Conservation (phyloP, 345 rosid species). For the Euphorbia pulcherrima region DNA sequence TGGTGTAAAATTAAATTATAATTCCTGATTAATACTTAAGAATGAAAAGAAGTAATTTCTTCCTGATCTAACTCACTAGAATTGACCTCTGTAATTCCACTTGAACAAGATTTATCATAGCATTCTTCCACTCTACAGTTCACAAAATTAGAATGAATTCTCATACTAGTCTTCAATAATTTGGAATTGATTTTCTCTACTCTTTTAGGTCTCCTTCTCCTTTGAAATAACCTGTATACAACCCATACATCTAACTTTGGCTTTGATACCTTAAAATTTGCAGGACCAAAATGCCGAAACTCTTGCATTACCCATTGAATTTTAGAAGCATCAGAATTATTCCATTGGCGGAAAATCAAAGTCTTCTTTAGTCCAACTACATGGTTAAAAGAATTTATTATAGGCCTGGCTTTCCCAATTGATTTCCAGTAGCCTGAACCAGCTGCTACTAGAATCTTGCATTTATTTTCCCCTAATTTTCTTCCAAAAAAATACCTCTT, state of each 20-base stretch:
- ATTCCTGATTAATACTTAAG: slow-evolving; percentile 19
- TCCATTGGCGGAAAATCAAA: slow-evolving; percentile 43
- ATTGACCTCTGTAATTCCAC: slow-evolving; percentile 36
- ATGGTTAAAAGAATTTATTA: slow-evolving; percentile 38
- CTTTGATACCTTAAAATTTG: slow-evolving; percentile 33
- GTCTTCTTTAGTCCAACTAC: slow-evolving; percentile 51
- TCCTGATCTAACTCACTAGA: slow-evolving; percentile 28
- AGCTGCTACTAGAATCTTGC: slow-evolving; percentile 35
- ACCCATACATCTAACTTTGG: slow-evolving; percentile 54
- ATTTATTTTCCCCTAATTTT: slow-evolving; percentile 23
- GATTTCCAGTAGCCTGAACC: slow-evolving; percentile 76
- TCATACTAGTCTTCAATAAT: neutral
- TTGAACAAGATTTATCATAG: slow-evolving; percentile 42
- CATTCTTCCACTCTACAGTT: slow-evolving; percentile 36
- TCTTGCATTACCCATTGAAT: slow-evolving; percentile 68
- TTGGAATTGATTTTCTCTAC: slow-evolving; percentile 14
- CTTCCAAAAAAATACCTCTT: slow-evolving; percentile 69
- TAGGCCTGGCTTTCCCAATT: slow-evolving; percentile 45
- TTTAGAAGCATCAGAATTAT: slow-evolving; percentile 24
- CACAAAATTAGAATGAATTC: slow-evolving; percentile 14
- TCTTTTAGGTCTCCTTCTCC: slow-evolving; percentile 37
- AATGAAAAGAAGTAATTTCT: slow-evolving; percentile 30
- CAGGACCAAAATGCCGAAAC: slow-evolving; percentile 38
- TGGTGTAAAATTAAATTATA: slow-evolving; percentile 4
- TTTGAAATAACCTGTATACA: slow-evolving; percentile 58